Evolutionary conservation across 2,329 filamentous ascomycete species (phyloP), one percentile per base, ranked within the genome.

Genomic region (Xylariaceae sp.): DNA sequence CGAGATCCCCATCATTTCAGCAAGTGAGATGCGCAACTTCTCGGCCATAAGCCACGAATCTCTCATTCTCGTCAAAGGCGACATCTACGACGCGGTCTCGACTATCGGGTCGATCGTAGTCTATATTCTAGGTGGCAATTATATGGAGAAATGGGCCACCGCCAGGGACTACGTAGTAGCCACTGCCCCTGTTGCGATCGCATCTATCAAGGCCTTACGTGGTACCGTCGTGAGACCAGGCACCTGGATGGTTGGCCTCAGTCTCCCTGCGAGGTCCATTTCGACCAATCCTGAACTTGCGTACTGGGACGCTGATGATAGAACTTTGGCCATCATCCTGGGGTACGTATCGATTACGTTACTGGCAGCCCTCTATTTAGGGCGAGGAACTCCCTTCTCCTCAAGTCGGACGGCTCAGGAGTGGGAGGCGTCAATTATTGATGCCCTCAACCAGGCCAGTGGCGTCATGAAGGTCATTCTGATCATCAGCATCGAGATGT

Each of bases 401-500:
- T 67, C 68, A 1, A 66, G 71, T 3, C 71, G 71, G 42, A 64
- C 75, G 1, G 71, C 76, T 38, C 76, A 79, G 44, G 77, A 79
- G 24, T 79, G 76, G 74, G 90, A 97, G 62, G 85, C 84, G 18
- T 77, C 83, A 7, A 64, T 96, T 32, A 84, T 91, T 18, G 91
- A 97, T 49, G 76, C 83, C 2, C 73, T 98, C 17, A 84, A 89
- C 49, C 94, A 98, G 72, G 93, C 93, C 36, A 94, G 93, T 32
- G 93, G 94, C 12, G 91, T 98, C 9, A 82, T 96, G 73, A 98
- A 98, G 64, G 93, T 98, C 17, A 95, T 98, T 38, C 70, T 97
- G 46, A 97, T 98, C 56, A 98, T 98, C 51, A 93, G 90, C 50
- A 98, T 98, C 55, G 93, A 98, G 68, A 98, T 98, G 93, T 82